Conservation (phyloP, 306 rosid species). For the Cicer arietinum region DNA sequence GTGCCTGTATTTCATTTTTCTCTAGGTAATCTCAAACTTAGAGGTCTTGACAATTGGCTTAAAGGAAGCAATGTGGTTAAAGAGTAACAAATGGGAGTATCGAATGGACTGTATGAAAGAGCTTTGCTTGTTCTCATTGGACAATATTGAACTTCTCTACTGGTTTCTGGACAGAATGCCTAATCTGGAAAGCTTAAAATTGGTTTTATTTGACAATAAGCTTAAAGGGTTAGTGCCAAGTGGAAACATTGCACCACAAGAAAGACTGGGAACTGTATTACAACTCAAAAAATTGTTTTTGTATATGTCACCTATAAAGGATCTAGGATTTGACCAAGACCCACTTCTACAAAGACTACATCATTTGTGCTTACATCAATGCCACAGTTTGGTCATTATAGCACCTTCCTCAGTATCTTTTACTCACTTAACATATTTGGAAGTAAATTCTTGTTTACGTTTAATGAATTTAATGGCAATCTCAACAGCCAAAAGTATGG, state of each 20-base stretch:
- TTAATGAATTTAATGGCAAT: neutral
- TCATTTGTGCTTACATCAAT: neutral
- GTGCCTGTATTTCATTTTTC: neutral
- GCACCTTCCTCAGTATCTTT: conserved; percentile 7
- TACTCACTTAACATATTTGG: neutral
- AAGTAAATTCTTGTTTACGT: neutral
- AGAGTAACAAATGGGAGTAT: neutral
- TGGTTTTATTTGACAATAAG: neutral
- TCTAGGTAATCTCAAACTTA: conserved; percentile 14
- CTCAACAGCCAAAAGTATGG: conserved; percentile 32
- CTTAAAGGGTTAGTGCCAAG: neutral
- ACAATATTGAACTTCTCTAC: neutral
- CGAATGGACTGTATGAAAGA: neutral
- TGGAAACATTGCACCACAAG: neutral
- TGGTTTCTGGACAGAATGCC: conserved; percentile 18
- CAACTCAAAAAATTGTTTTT: conserved; percentile 16
- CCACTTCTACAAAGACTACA: conserved; percentile 3
- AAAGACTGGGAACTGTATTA: conserved; percentile 14
- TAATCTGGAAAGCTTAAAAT: neutral
- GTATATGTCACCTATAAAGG: fast-evolving
- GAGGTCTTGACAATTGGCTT: neutral
- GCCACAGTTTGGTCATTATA: neutral
- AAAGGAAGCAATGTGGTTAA: neutral
- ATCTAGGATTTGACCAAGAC: conserved; percentile 5
- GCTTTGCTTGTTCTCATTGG: neutral